phyloP scores from a whole-genome alignment of 2,329 filamentous ascomycete species.

The Botryotinia calthae region DNA sequence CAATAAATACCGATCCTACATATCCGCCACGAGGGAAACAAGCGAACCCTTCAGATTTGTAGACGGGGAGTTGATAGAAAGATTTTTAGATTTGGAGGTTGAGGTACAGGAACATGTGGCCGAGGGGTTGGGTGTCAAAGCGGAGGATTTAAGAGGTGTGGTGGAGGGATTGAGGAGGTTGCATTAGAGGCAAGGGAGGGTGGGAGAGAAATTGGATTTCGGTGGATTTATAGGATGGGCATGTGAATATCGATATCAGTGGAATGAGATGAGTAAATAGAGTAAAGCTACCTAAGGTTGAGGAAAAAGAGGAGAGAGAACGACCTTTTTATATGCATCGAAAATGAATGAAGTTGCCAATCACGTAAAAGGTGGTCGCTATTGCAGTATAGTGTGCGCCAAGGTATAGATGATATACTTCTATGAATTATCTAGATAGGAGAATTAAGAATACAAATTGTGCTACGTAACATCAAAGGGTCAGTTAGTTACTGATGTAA shows the following conservation, averaged over 20 bases:
- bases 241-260: background rate
- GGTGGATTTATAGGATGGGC: background rate
- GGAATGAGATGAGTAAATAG: background rate
- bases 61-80: conserved; percentile 86
- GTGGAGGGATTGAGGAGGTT: conserved; percentile 62
- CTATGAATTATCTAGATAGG: background rate
- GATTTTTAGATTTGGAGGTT: conserved; percentile 71
- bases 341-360: background rate
- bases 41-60: conserved; percentile 83
- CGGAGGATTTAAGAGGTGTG: conserved; percentile 61
- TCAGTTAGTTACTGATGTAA: background rate
- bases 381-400: background rate
- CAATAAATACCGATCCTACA: conserved; percentile 76
- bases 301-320: background rate
- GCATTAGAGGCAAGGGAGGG: conserved; percentile 45
- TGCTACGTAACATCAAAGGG: background rate
- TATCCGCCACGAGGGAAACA: conserved; percentile 65
- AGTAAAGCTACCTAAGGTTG: background rate
- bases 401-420: background rate
- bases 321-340: background rate
- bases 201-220: no score
- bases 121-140: conserved; percentile 55
- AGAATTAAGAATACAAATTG: background rate
- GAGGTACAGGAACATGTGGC: conserved; percentile 53
- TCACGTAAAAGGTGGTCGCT: background rate